Conservation (phyloP, 441 rosid genomes). For the Macaranga tanarius region DNA sequence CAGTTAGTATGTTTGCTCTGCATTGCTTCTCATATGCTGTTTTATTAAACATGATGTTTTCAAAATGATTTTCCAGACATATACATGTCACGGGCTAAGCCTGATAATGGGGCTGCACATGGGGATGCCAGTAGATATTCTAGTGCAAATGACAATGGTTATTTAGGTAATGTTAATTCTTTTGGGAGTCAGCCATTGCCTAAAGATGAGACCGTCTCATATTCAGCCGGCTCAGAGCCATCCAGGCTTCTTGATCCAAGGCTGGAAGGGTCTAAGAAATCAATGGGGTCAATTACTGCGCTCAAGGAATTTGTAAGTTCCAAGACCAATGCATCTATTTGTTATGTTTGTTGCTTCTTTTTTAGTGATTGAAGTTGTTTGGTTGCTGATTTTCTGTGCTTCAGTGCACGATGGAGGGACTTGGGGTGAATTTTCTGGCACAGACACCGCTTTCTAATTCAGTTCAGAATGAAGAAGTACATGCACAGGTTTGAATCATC, state of each 20-base stretch:
- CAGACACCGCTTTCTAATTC: slow-evolving; percentile 59
- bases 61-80: slow-evolving; percentile 47
- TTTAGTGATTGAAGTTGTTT: slow-evolving; percentile 17
- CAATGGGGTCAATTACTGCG: slow-evolving; percentile 61
- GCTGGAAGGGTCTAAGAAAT: slow-evolving; percentile 61
- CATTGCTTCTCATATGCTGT: slow-evolving; percentile 18
- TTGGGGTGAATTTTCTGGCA: slow-evolving; percentile 59
- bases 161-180: slow-evolving; percentile 46
- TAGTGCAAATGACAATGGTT: slow-evolving; percentile 52
- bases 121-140: slow-evolving; percentile 62
- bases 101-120: slow-evolving; percentile 52
- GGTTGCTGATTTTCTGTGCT: slow-evolving; percentile 27
- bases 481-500: slow-evolving; percentile 66
- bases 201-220: slow-evolving; percentile 55
- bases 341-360: neutral
- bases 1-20: neutral
- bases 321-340: slow-evolving; percentile 10
- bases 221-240: slow-evolving; percentile 53
- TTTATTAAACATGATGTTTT: neutral
- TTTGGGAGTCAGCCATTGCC: slow-evolving; percentile 50
- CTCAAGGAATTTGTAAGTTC: slow-evolving; percentile 86
- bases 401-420: slow-evolving; percentile 86
- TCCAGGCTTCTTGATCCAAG: slow-evolving; percentile 69
- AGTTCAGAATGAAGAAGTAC: slow-evolving; percentile 71
- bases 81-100: slow-evolving; percentile 51